Evolutionary conservation across 306 rosid genomes (phyloP).

Genomic region (Castanopsis chinensis): DNA sequence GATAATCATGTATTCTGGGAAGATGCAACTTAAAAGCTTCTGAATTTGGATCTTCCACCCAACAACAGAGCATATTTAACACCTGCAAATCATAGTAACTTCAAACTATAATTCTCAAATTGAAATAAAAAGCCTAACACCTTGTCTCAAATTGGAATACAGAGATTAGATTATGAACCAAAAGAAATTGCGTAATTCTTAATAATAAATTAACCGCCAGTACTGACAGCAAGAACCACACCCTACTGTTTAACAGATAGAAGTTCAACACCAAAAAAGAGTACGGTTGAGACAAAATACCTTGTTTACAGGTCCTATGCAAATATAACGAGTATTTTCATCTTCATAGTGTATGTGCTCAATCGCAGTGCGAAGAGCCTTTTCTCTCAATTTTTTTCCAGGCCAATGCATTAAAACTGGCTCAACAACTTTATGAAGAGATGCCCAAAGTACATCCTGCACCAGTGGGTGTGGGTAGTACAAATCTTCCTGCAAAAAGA

Average conservation of each 20-base stretch:
- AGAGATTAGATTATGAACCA: background rate
- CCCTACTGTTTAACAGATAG: constrained; percentile 13
- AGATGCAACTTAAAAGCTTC: constrained; percentile 88
- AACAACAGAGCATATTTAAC: constrained; percentile 83
- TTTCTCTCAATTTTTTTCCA: constrained; percentile 77
- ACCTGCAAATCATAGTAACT: constrained; percentile 46
- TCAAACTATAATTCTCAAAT: constrained; percentile 16
- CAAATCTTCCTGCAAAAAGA: constrained; percentile 71
- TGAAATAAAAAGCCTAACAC: background rate
- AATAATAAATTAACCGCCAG: constrained; percentile 7
- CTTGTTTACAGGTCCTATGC: constrained; percentile 96
- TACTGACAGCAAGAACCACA: constrained; percentile 2
- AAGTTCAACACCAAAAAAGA: background rate
- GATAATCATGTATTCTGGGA: constrained; percentile 76
- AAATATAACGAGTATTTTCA: constrained; percentile 90
- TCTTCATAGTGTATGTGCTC: constrained; percentile 92
- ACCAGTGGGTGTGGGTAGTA: constrained; percentile 86
- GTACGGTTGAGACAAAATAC: constrained; percentile 33
- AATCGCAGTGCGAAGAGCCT: constrained; percentile 54
- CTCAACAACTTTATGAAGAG: constrained; percentile 67
- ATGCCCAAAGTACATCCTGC: constrained; percentile 84
- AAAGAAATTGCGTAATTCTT: background rate
- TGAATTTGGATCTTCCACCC: constrained; percentile 86
- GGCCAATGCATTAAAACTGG: constrained; percentile 87
- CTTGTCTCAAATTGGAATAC: background rate